Percentiles rank a stretch among this genome's conserved stretches.
These are phyloP conservation scores for Sugiyamaella novakii DNA, from an alignment of 1,139 yeast genomes.

Conservation along the genomic window DNA sequence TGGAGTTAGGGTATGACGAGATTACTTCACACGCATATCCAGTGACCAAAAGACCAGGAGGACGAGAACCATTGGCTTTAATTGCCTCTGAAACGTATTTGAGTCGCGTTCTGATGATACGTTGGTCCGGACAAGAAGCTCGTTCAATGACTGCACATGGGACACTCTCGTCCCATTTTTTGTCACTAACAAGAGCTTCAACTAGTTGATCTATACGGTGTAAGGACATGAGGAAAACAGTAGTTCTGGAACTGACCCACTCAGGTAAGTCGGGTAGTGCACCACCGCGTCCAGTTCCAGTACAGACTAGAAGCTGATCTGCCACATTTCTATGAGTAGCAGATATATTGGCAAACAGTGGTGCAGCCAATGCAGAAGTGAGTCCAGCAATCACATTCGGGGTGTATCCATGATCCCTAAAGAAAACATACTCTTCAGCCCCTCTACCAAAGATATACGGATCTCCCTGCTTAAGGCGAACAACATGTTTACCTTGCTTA, in stretches of 20 bases:
- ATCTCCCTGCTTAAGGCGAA: constrained; percentile 93
- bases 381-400: constrained; percentile 86
- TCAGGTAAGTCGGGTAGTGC: constrained; percentile 78
- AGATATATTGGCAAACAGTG: constrained; percentile 81
- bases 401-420: constrained; percentile 62
- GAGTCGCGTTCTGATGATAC: constrained; percentile 75
- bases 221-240: constrained; percentile 86
- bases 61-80: constrained; percentile 81
- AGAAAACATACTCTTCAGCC: constrained; percentile 83
- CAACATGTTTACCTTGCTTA: constrained; percentile 70
- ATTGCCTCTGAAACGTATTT: constrained; percentile 69
- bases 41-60: constrained; percentile 87
- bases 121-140: constrained; percentile 91
- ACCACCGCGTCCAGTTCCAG: constrained; percentile 94
- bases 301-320: constrained; percentile 88
- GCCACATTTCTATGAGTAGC: constrained; percentile 92
- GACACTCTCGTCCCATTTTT: constrained; percentile 66
- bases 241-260: constrained; percentile 70
- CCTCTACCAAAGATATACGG: constrained; percentile 98
- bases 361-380: constrained; percentile 88
- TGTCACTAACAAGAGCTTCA: constrained; percentile 53
- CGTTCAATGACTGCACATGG: constrained; percentile 90
- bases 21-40: constrained; percentile 76
- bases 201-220: constrained; percentile 77
- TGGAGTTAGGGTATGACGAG: constrained; percentile 31